These are phyloP conservation scores for Massariosphaeria phaeospora DNA, from an alignment of 495 filamentous ascomycete species.

Conservation along the genomic window DNA sequence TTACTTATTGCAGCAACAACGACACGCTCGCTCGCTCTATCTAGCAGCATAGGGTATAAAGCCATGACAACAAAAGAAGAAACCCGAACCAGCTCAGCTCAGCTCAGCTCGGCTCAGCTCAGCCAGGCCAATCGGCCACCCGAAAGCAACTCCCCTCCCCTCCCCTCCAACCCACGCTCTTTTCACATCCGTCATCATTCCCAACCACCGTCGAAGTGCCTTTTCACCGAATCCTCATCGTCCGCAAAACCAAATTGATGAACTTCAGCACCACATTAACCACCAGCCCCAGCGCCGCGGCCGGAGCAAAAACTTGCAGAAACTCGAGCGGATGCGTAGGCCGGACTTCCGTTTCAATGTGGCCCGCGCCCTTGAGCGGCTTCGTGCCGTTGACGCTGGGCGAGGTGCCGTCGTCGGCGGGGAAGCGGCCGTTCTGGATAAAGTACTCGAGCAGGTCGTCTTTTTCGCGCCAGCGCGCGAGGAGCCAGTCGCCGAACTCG, in stretches of 20 bases:
- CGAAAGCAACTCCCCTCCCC: no score
- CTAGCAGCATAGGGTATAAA: no score
- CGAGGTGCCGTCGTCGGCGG: slow-evolving; percentile 52
- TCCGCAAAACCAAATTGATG: slow-evolving; percentile 14
- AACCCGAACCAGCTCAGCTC: no score
- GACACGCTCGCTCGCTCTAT: no score
- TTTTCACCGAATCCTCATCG: no score
- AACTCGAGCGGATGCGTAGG: slow-evolving; percentile 46
- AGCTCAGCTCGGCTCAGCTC: no score
- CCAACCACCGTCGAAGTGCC: no score
- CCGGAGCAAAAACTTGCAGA: slow-evolving; percentile 38
- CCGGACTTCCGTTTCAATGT: slow-evolving; percentile 56
- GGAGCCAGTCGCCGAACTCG: slow-evolving; percentile 68
- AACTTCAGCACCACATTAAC: slow-evolving; percentile 33
- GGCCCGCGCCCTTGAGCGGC: slow-evolving; percentile 43
- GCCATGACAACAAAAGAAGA: no score
- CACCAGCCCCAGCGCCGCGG: slow-evolving; percentile 19
- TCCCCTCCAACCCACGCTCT: no score
- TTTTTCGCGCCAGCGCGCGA: slow-evolving; percentile 73
- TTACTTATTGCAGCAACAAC: no score
- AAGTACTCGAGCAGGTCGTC: slow-evolving; percentile 71
- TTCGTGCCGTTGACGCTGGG: slow-evolving; percentile 39
- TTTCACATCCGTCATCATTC: no score
- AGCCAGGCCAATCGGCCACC: no score
- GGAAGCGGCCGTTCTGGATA: slow-evolving; percentile 63